A percentile compares a stretch with the other conserved stretches of the same genome.
Evolutionary conservation across 352 stramenopile genomes (phyloP).

Genomic region (Hyaloperonospora arabidopsidis): DNA sequence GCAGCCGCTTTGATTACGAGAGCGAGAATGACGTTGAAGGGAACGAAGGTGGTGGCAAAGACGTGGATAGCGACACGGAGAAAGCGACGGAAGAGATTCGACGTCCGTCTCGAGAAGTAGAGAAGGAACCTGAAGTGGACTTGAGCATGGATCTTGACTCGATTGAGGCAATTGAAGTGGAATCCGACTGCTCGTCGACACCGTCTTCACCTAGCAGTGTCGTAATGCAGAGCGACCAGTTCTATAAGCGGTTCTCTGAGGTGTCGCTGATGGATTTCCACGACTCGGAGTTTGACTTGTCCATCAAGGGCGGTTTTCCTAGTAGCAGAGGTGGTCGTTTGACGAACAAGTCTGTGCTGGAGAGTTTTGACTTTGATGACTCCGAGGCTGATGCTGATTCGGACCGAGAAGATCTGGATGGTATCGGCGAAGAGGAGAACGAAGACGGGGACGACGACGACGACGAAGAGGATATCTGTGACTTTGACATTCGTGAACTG

Average conservation of each 20-base stretch:
- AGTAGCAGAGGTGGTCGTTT: conserved; percentile 4
- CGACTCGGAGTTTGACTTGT: conserved; percentile 54
- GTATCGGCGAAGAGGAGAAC: conserved; percentile 30
- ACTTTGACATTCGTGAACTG: conserved; percentile 28
- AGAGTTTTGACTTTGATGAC: conserved; percentile 13
- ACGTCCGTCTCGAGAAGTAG: conserved; percentile 12
- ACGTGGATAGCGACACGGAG: conserved; percentile 20
- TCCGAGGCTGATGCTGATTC: conserved; percentile 21
- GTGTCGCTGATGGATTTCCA: conserved; percentile 55
- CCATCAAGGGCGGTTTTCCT: conserved; percentile 29
- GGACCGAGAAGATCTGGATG: conserved; percentile 22
- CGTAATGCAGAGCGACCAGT: conserved; percentile 31
- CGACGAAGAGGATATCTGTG: conserved; percentile 19
- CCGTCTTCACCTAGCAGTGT: conserved; percentile 34
- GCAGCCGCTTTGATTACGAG: conserved; percentile 28
- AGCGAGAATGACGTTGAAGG: conserved; percentile 28
- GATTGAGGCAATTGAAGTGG: conserved; percentile 19
- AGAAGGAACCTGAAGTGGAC: conserved; percentile 24
- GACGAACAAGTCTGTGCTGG: conserved; percentile 20
- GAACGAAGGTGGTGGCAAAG: conserved; percentile 20
- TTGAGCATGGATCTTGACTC: conserved; percentile 15
- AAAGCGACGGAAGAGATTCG: conserved; percentile 12
- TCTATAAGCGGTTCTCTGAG: conserved; percentile 43
- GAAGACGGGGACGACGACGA: conserved; percentile 17
- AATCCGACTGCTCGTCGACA: conserved; percentile 35